Evolutionary conservation across 129 eudicot genomes (phyloP).

Genomic region (Lactuca saligna): DNA sequence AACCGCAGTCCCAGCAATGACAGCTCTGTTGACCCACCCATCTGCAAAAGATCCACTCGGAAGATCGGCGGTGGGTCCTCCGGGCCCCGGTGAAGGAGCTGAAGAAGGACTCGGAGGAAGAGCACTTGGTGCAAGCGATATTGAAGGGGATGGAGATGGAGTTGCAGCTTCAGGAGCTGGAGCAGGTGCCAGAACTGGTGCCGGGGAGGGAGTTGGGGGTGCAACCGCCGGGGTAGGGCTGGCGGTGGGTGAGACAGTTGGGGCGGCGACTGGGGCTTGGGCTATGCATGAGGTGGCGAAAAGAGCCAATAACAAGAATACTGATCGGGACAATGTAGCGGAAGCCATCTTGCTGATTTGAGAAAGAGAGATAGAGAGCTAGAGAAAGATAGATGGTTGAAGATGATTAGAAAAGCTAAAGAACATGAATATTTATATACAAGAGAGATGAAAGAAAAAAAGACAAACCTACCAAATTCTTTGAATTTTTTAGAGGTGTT

Average conservation of each 20-base stretch:
- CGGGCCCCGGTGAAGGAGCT: conserved; percentile 32
- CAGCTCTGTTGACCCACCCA: conserved; percentile 39
- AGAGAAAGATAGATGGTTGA: neutral
- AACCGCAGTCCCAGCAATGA: conserved; percentile 44
- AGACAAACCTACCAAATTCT: neutral
- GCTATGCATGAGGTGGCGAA: conserved; percentile 57
- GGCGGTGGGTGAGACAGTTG: conserved; percentile 40
- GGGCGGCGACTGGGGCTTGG: conserved; percentile 57
- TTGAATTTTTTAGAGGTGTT: neutral
- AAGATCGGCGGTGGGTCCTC: conserved; percentile 28
- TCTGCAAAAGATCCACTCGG: conserved; percentile 35
- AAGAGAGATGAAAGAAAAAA: conserved; percentile 13
- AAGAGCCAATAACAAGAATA: conserved; percentile 43
- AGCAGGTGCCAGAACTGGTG: conserved; percentile 28
- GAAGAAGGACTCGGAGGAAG: conserved; percentile 35
- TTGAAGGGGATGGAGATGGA: conserved; percentile 32
- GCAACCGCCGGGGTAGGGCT: conserved; percentile 30
- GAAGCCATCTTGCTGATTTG: conserved; percentile 29
- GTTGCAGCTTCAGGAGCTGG: conserved; percentile 23
- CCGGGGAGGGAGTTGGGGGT: conserved; percentile 41
- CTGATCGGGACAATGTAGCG: conserved; percentile 22
- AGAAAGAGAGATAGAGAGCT: conserved; percentile 7
- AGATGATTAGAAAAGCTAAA: neutral
- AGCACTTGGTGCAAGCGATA: conserved; percentile 32
- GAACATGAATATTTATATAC: conserved; percentile 25